phyloP scores from a whole-genome alignment of 805 yeast genomes.

The Grigorovia jiainica region DNA sequence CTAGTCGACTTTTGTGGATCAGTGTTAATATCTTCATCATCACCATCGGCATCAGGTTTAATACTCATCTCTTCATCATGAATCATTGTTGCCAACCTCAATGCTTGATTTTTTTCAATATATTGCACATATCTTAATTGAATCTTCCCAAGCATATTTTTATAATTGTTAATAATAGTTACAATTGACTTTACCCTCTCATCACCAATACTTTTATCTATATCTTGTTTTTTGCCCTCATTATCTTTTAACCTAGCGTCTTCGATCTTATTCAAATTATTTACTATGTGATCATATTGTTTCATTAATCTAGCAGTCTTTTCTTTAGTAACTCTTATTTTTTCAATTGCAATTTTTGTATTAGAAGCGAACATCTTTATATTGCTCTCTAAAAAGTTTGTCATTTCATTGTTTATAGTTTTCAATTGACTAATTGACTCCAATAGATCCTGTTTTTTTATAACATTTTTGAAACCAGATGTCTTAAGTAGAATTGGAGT shows the following conservation, averaged over 20 bases:
- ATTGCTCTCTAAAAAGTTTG: not conserved
- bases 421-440: not conserved
- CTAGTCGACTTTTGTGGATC: not conserved
- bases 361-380: not conserved
- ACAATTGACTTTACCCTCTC: slow-evolving; percentile 1
- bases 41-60: slow-evolving; percentile 2
- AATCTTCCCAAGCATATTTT: not conserved
- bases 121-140: slow-evolving; percentile 15
- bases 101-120: slow-evolving; percentile 58
- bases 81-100: slow-evolving; percentile 47
- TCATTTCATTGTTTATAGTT: not conserved
- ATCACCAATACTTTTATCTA: not conserved
- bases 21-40: slow-evolving; percentile 4
- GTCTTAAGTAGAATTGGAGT: not conserved
- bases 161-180: slow-evolving; percentile 6
- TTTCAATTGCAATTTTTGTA: not conserved
- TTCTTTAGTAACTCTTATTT: not conserved
- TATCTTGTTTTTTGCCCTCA: not conserved
- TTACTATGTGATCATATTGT: not conserved
- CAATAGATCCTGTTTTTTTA: not conserved
- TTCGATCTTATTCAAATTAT: not conserved
- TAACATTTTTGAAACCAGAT: not conserved
- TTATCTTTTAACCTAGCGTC: not conserved
- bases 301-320: not conserved
- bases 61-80: slow-evolving; percentile 40